phyloP scores from a whole-genome alignment of 257 asterid genomes.

The Ophiorrhiza pumila region DNA sequence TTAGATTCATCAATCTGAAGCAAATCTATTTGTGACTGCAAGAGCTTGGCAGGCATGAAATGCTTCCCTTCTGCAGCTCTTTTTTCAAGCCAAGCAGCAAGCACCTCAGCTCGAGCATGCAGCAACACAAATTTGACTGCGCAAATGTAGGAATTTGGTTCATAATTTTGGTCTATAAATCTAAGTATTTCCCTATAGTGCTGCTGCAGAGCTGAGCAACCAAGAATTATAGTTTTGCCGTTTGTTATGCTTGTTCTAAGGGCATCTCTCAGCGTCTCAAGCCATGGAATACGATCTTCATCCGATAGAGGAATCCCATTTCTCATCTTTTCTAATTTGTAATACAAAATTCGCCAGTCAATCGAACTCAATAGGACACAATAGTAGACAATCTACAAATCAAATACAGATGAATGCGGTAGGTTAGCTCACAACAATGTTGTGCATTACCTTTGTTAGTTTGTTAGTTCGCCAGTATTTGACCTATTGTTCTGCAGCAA shows the following conservation, averaged over 20 bases:
- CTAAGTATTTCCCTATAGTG: constrained; percentile 79
- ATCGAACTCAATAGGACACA: not conserved
- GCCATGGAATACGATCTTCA: constrained; percentile 85
- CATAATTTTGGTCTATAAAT: constrained; percentile 53
- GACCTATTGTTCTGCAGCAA: constrained; percentile 11
- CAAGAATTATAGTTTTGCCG: constrained; percentile 30
- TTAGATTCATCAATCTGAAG: constrained; percentile 79
- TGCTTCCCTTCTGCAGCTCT: constrained; percentile 66
- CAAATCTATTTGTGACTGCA: constrained; percentile 76
- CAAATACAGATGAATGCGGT: not conserved
- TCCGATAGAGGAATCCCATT: constrained; percentile 69
- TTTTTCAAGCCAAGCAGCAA: constrained; percentile 56
- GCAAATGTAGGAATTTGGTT: constrained; percentile 31
- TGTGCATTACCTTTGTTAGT: constrained; percentile 58
- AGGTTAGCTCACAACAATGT: not conserved
- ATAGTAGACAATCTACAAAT: not conserved
- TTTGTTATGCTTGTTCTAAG: constrained; percentile 32
- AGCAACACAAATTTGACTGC: constrained; percentile 53
- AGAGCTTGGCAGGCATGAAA: constrained; percentile 80
- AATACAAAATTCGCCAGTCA: not conserved
- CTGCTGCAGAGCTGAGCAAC: constrained; percentile 78
- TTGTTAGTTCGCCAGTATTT: too few species aligned
- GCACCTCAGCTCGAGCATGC: constrained; percentile 53
- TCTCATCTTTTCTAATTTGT: constrained; percentile 34
- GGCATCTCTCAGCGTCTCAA: constrained; percentile 52